These are phyloP conservation scores for Pleurotus salmoneostramineus DNA, from an alignment of 768 basidiomycete species.

Conservation along the genomic window DNA sequence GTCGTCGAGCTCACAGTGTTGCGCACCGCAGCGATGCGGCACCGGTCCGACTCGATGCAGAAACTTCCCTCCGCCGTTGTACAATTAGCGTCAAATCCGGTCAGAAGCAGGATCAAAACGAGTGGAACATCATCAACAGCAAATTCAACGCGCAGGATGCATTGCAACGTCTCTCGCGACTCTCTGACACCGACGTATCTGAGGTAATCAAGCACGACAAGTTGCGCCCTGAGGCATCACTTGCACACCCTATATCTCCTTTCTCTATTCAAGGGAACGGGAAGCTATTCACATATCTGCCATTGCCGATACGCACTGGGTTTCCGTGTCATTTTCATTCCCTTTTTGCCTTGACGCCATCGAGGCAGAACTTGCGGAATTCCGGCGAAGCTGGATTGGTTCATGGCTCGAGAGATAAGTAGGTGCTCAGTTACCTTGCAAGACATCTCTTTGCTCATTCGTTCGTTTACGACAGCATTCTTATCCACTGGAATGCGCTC, in stretches of 20 bases:
- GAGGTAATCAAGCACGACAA: slow-evolving; percentile 32
- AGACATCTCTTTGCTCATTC: background rate
- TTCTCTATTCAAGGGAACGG: slow-evolving; percentile 19
- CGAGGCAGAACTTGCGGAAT: slow-evolving; percentile 41
- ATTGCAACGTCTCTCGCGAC: slow-evolving; percentile 18
- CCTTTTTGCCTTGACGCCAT: slow-evolving; percentile 40
- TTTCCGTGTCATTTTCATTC: slow-evolving; percentile 45
- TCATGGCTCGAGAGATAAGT: slow-evolving; percentile 37
- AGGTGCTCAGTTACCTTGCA: slow-evolving; percentile 11
- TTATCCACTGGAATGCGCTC: slow-evolving; percentile 44
- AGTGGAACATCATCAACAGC: slow-evolving; percentile 31
- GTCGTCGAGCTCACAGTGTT: slow-evolving; percentile 9
- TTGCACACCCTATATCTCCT: slow-evolving; percentile 28
- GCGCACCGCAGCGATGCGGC: background rate
- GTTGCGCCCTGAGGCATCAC: slow-evolving; percentile 31
- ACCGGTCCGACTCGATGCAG: background rate
- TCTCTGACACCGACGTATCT: slow-evolving; percentile 20
- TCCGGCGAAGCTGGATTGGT: slow-evolving; percentile 33
- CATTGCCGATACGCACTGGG: slow-evolving; percentile 39
- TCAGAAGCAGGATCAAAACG: no score
- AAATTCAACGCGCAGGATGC: slow-evolving; percentile 22
- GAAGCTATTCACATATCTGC: slow-evolving; percentile 45
- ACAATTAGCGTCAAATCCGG: slow-evolving; percentile 13
- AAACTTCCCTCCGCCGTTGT: slow-evolving; percentile 9
- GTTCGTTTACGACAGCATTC: slow-evolving; percentile 24